Evolutionary conservation across 1,139 yeast species (phyloP), one percentile per base, ranked within the genome.

Genomic region (Magnusiomyces tetraspermus): DNA sequence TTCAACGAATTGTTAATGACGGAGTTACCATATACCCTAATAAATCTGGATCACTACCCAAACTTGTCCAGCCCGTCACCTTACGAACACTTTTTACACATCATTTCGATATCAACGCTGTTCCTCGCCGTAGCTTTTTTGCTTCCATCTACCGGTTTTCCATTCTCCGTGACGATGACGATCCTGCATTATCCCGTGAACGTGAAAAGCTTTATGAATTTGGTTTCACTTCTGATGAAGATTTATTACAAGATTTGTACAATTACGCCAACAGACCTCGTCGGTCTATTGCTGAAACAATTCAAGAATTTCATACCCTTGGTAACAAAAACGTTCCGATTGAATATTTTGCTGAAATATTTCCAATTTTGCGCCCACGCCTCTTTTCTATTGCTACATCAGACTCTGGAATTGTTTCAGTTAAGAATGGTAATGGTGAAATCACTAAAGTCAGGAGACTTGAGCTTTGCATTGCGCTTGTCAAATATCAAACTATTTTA

Each of bases 211-310:
- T 92, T 48, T 71, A 71, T 51, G 96, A 92, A 58, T 86, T 94
- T 63, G 45, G 28, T 13, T 42, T 24, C 17, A 15, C 26, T 5
- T 71, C 78, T 17, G 75, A 83, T 52, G 80, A 82, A 51, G 89
- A 85, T 50, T 67, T 64, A 1, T 71, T 76, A 51, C 90, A 90
- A 62, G 96, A 87, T 55, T 68, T 90, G 47, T 90, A 82, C 65
- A 82, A 92, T 65, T 92, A 92, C 66, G 95, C 95, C 17, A 85
- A 88, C 63, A 72, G 97, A 57, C 97, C 98, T 10, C 76, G 96
- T 59, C 71, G 99, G 60, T 89, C 95, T 55, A 77, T 90, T 8
- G 66, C 88, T 28, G 99, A 92, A 66, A 86, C 88, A 0, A 67
- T 92, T 11, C 75, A 80, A 49, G 99, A 92, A 64, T 92, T 92